Base-by-base conservation (phyloP, 345 rosid genomes). In the Diplotaxis tenuifolia region DNA sequence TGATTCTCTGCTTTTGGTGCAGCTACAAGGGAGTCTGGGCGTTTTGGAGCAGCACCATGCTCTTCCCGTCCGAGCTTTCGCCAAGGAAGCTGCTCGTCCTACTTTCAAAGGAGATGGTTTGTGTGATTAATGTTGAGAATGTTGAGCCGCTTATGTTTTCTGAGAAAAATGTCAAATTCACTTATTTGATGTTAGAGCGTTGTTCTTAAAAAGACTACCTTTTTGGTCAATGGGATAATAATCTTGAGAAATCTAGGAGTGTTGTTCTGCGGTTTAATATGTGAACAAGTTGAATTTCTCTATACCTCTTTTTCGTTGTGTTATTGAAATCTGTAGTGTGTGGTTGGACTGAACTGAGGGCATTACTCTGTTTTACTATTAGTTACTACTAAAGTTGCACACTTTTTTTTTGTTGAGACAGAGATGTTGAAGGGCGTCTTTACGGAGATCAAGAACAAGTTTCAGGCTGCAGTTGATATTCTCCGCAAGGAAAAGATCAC, bases 381-480 rank as follows among this genome's bases (percentile, higher is more conserved):
- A 72, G 68, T n/a, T n/a, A n/a, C n/a, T n/a, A 75, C 28, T 7
- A 61, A 32, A 29, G 61, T 47, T 63, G 20, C 29, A 19, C 72
- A 70, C 78, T 62, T 63, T 57, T 22, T 60, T 62, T 56, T 29
- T n/a, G 32, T 38, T 38, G 27, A 52, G 59, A 78, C 42, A 95
- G 99, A 87, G 86, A 86, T 92, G 93, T 75, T 96, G 87, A 96
- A 96, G 91, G 82, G 84, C 76, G 83, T 96, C 79, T 96, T 89
- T 76, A 68, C 84, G 76, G 99, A 92, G 4, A 84, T 96, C 61
- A 90, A 89, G 83, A 84, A 84, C 66, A 92, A 96, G 56, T 96
- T 84, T 60, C 91, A 87, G 79, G 83, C 87, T 2, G 98, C 98
- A 16, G 67, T 96, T 42, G 98, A 92, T 53, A 63, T 92, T 75